phyloP scores from a whole-genome alignment of 2,329 filamentous ascomycete genomes.

The Xylariaceae sp. region DNA sequence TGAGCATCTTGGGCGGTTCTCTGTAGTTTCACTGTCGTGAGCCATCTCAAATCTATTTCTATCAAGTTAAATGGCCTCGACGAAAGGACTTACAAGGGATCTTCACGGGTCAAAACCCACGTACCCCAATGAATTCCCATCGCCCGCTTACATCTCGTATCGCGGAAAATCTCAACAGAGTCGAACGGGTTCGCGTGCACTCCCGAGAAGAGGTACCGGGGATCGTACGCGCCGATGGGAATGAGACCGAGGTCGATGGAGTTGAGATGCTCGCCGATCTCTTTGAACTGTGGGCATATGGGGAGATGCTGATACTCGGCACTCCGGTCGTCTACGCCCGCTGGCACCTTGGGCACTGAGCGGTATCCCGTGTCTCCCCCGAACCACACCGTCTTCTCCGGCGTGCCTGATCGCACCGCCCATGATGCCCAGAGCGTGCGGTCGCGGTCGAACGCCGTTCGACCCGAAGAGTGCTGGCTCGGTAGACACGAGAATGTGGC shows the following conservation, averaged over 20 bases:
- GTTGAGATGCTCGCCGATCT: slow-evolving; percentile 75
- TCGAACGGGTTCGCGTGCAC: slow-evolving; percentile 88
- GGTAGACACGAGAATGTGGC: slow-evolving; percentile 76
- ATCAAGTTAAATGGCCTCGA: too few relatives aligned
- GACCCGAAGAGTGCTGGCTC: slow-evolving; percentile 75
- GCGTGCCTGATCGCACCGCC: slow-evolving; percentile 63
- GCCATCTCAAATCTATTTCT: too few relatives aligned
- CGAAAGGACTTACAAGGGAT: too few relatives aligned
- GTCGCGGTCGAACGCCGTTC: slow-evolving; percentile 64
- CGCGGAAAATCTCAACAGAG: slow-evolving; percentile 81
- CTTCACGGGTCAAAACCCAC: slow-evolving; percentile 82
- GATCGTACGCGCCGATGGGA: slow-evolving; percentile 86
- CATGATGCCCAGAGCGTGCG: slow-evolving; percentile 86
- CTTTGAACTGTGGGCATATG: slow-evolving; percentile 75
- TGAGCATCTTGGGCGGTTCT: slow-evolving; percentile 74
- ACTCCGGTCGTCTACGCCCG: slow-evolving; percentile 65
- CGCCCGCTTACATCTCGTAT: slow-evolving; percentile 73
- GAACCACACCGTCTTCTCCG: slow-evolving; percentile 76
- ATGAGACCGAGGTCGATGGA: slow-evolving; percentile 90
- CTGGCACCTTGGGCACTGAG: slow-evolving; percentile 61
- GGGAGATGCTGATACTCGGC: slow-evolving; percentile 64
- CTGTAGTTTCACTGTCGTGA: too few relatives aligned
- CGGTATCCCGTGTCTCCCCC: slow-evolving; percentile 90
- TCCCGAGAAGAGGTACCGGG: slow-evolving; percentile 66
- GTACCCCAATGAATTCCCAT: slow-evolving; percentile 92